Base-by-base conservation (phyloP, 257 asterid species). In the Datura wrightii region DNA sequence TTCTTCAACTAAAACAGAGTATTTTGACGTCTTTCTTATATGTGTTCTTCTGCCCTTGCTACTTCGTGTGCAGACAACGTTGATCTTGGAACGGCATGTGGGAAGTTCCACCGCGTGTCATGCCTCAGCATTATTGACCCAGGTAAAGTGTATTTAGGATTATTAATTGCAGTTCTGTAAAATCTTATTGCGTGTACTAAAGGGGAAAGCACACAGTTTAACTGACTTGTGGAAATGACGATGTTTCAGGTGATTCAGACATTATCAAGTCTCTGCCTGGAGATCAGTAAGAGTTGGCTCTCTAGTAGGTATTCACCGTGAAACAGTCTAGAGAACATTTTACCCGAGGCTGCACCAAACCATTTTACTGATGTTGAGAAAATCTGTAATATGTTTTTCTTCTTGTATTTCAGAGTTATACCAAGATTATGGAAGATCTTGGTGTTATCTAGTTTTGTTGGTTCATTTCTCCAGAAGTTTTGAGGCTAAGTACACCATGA, bases 71-170 rank as follows among this genome's bases (percentile, higher is more conserved):
- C 66, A 93, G 98, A 94, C 85, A 94, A 94, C 79, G 95, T 93
- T 86, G 98, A 94, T 88, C 90, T 94, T 31, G 98, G 98, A 83
- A 94, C 97, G 5, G 94, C 93, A 0, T 93, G 96, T 59, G 97
- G 97, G 54, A 93, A 87, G 89, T 94, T 91, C 66, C 92, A 83
- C 87, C 88, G 96, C 0, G 98, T 93, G 37, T 94, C 97, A 13
- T 94, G 97, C 91, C 96, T 94, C 79, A 93, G 98, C 88, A 92
- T 94, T 66, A 48, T 94, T 34, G 97, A 94, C 62, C 93, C 94
- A 39, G 98, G 95, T 92, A 85, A 52, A 10, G 8, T 52, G 62
- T 18, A 53, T 76, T 50, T 76, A 63, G 50, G 46, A 50, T 76
- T 52, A 48, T 50, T 15, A 31, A 7, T 76, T 6, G 24, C 10